phyloP scores from a whole-genome alignment of 148 eudicot species.

The Silene conica region DNA sequence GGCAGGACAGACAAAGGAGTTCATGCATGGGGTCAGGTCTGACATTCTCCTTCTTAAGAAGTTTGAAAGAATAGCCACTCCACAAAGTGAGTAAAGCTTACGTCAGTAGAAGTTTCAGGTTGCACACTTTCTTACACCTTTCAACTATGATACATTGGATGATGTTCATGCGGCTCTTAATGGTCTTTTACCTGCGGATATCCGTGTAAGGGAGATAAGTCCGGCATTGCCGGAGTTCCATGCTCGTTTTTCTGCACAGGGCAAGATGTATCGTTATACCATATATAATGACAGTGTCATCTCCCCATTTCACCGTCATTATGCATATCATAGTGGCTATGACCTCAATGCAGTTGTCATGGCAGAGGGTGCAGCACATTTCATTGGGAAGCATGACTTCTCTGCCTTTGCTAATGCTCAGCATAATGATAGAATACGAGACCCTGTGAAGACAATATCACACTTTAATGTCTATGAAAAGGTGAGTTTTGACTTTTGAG shows the following conservation, averaged over 20 bases:
- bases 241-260: constrained; percentile 75
- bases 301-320: constrained; percentile 71
- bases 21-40: constrained; percentile 97
- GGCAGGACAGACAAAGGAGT: constrained; percentile 96
- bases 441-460: constrained; percentile 70
- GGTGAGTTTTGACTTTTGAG: constrained; percentile 44
- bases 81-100: constrained; percentile 18
- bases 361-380: constrained; percentile 63
- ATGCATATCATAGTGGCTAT: constrained; percentile 67
- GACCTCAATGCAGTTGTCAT: constrained; percentile 63
- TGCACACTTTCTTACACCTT: constrained; percentile 87
- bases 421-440: constrained; percentile 48
- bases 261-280: constrained; percentile 81
- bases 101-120: constrained; percentile 53
- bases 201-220: constrained; percentile 74
- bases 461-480: constrained; percentile 65
- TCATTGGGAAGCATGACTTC: constrained; percentile 74
- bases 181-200: constrained; percentile 87
- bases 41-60: constrained; percentile 24
- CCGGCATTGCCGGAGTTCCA: constrained; percentile 79
- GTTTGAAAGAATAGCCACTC: constrained; percentile 13
- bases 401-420: constrained; percentile 71
- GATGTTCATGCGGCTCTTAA: constrained; percentile 69
- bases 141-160: constrained; percentile 73
- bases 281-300: constrained; percentile 61